phyloP scores from a whole-genome alignment of 2,329 filamentous ascomycete species.

The Tolypocladium nubicola region DNA sequence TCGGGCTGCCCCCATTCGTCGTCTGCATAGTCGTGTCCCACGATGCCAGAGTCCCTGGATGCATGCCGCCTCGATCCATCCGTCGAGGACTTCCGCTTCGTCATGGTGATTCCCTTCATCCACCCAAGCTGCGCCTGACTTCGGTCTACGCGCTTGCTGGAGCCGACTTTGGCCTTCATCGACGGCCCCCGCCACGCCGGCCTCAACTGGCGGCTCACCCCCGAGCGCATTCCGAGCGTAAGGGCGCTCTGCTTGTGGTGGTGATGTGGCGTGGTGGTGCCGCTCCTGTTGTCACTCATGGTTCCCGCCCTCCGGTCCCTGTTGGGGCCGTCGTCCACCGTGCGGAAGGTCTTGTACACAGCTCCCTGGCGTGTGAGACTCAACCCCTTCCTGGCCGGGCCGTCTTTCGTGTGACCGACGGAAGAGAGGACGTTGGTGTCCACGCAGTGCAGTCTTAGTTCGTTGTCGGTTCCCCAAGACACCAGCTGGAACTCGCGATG shows the following conservation, averaged over 20 bases:
- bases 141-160: constrained; percentile 30
- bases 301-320: constrained; percentile 49
- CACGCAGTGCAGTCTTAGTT: constrained; percentile 68
- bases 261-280: constrained; percentile 28
- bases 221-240: constrained; percentile 31
- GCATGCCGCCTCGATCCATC: constrained; percentile 31
- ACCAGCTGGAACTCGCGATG: constrained; percentile 86
- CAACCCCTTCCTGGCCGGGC: constrained; percentile 50
- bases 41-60: constrained; percentile 41
- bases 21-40: constrained; percentile 40
- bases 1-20: constrained; percentile 52
- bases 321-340: constrained; percentile 49
- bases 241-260: constrained; percentile 33
- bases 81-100: constrained; percentile 37
- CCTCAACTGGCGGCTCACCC: constrained; percentile 16
- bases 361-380: constrained; percentile 76
- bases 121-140: constrained; percentile 52
- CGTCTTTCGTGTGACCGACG: constrained; percentile 65
- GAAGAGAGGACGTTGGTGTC: constrained; percentile 52
- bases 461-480: constrained; percentile 82
- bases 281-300: constrained; percentile 49
- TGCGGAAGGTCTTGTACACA: constrained; percentile 73
- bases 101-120: constrained; percentile 61
- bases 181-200: constrained; percentile 44
- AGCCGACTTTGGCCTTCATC: constrained; percentile 44